Evolutionary conservation across 1,284 basidiomycete species (phyloP).

Genomic region (Leucoagaricus sp.): DNA sequence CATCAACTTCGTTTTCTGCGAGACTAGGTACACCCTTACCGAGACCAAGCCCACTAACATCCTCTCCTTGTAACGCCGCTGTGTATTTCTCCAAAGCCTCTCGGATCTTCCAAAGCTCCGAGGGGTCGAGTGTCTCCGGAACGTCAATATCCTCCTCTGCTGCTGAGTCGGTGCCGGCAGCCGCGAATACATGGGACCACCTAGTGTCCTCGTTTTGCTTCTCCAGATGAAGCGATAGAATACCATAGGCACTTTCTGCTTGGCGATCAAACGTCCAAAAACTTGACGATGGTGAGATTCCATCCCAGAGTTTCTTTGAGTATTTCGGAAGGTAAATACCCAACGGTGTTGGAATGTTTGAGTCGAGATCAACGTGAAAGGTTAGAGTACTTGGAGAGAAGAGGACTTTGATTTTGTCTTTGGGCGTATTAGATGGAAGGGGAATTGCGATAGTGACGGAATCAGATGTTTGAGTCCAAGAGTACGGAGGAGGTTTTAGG

Average conservation of each 20-base stretch:
- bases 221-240: slow-evolving; percentile 83
- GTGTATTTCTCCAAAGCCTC: slow-evolving; percentile 89
- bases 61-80: slow-evolving; percentile 55
- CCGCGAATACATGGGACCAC: slow-evolving; percentile 84
- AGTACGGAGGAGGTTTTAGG: slow-evolving; percentile 71
- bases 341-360: slow-evolving; percentile 29
- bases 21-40: slow-evolving; percentile 71
- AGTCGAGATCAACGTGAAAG: slow-evolving; percentile 53
- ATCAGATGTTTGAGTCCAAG: slow-evolving; percentile 88
- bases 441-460: slow-evolving; percentile 83
- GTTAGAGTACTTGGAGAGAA: slow-evolving; percentile 71
- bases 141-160: slow-evolving; percentile 69
- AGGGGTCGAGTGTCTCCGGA: slow-evolving; percentile 87
- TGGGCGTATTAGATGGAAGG: slow-evolving; percentile 69
- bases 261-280: slow-evolving; percentile 90
- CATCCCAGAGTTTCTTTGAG: slow-evolving; percentile 74
- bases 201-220: slow-evolving; percentile 79
- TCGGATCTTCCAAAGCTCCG: slow-evolving; percentile 76
- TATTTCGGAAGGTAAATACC: slow-evolving; percentile 51
- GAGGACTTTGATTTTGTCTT: slow-evolving; percentile 62
- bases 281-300: slow-evolving; percentile 68
- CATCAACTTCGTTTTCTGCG: slow-evolving; percentile 81
- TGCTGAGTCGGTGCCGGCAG: slow-evolving; percentile 35
- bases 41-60: slow-evolving; percentile 60
- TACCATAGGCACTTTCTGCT: slow-evolving; percentile 61